Percentiles rank a stretch among this genome's conserved stretches.
Evolutionary conservation across 2,329 filamentous ascomycete genomes (phyloP).

Genomic region (Zymoseptoria tritici): DNA sequence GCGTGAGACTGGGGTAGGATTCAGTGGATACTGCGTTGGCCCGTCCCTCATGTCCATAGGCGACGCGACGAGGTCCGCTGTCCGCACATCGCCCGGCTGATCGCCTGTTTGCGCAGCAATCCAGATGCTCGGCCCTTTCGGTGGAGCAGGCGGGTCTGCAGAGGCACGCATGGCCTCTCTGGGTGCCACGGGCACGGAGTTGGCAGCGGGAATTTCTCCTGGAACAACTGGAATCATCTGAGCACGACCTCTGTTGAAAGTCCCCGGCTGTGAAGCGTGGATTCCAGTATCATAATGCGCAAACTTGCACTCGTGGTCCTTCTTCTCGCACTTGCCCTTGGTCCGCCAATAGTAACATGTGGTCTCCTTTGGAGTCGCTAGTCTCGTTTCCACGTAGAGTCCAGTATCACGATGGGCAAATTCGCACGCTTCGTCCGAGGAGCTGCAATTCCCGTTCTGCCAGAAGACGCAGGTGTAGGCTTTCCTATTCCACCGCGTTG

Average conservation of each 20-base stretch:
- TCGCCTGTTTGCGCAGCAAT: neutral
- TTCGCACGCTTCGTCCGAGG: constrained; percentile 11
- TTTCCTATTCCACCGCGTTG: neutral
- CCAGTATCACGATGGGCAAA: constrained; percentile 20
- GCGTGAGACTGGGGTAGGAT: neutral
- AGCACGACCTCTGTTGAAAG: neutral
- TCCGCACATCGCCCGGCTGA: neutral
- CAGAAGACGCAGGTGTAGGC: constrained; percentile 12
- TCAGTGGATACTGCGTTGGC: neutral
- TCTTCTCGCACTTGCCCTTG: constrained; percentile 6
- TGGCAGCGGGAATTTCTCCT: neutral
- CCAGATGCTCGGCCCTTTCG: neutral
- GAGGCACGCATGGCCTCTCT: neutral
- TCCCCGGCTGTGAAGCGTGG: constrained; percentile 8
- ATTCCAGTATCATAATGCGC: constrained; percentile 18
- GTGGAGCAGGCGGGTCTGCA: neutral
- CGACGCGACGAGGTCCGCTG: neutral
- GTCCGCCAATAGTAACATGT: constrained; percentile 19
- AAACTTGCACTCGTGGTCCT: constrained; percentile 8
- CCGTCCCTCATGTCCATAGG: neutral
- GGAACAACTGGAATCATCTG: neutral
- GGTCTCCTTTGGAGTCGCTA: neutral
- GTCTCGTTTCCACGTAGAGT: constrained; percentile 4
- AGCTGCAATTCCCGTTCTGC: constrained; percentile 9
- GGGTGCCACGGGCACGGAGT: neutral